These are phyloP conservation scores for Hirsutella rhossiliensis DNA, from an alignment of 2,329 filamentous ascomycete genomes.

Conservation along the genomic window DNA sequence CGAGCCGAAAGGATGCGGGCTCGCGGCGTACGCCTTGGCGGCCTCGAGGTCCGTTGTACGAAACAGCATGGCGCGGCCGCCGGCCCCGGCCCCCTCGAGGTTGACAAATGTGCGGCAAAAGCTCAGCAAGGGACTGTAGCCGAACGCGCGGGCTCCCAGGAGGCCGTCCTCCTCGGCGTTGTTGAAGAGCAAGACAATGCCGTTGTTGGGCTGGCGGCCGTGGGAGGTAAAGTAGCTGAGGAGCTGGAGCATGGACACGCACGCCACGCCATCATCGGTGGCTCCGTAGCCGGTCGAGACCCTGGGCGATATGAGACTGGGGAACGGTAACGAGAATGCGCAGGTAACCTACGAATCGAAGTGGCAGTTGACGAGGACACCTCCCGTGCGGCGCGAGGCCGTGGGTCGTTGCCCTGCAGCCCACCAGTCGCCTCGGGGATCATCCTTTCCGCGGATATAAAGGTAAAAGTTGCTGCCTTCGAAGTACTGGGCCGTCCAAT, in stretches of 20 bases:
- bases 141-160: conserved; percentile 76
- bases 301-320: conserved; percentile 26
- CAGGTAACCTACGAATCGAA: conserved; percentile 53
- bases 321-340: background rate
- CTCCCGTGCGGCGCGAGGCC: conserved; percentile 48
- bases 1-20: conserved; percentile 68
- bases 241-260: conserved; percentile 75
- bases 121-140: conserved; percentile 66
- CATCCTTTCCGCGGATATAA: conserved; percentile 74
- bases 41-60: conserved; percentile 79
- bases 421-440: conserved; percentile 67
- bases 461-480: conserved; percentile 88
- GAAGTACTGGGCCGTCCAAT: conserved; percentile 57
- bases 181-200: conserved; percentile 78
- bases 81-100: conserved; percentile 86
- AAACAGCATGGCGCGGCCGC: conserved; percentile 78
- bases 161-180: conserved; percentile 93
- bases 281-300: conserved; percentile 88
- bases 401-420: conserved; percentile 26
- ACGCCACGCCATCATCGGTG: conserved; percentile 86
- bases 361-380: conserved; percentile 88
- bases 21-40: conserved; percentile 62
- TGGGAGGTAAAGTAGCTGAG: conserved; percentile 72
- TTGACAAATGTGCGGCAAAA: conserved; percentile 87
- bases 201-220: conserved; percentile 61